Percentiles rank a stretch among this genome's conserved stretches.
phyloP scores from a whole-genome alignment of 768 basidiomycete genomes.

The Cystofilobasidium ferigula region DNA sequence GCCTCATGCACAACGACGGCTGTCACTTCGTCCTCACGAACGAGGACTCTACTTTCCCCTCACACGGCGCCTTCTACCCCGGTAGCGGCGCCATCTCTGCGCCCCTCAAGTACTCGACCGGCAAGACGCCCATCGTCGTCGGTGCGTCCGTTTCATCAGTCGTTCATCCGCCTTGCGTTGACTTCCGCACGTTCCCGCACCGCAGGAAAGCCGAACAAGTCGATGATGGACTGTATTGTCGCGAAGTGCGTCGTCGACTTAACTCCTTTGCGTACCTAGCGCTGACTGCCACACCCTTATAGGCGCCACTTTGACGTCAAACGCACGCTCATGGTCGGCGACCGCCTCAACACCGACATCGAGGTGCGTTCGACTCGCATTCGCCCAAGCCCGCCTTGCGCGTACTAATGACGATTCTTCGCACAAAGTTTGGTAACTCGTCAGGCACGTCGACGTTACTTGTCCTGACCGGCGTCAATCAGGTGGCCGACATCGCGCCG shows the following conservation, averaged over 20 bases:
- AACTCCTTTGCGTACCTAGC: neutral
- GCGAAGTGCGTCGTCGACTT: slow-evolving; percentile 46
- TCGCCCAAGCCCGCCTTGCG: neutral
- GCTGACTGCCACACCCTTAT: neutral
- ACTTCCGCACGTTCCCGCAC: neutral
- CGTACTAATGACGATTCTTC: neutral
- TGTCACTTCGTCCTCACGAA: slow-evolving; percentile 85
- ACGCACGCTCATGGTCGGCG: slow-evolving; percentile 88
- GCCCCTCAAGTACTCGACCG: slow-evolving; percentile 62
- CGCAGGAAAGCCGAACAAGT: slow-evolving; percentile 70
- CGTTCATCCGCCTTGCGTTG: neutral
- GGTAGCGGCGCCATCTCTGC: slow-evolving; percentile 76
- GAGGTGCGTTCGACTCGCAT: neutral
- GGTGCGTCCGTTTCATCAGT: neutral
- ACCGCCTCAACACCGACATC: slow-evolving; percentile 91
- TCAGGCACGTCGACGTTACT: slow-evolving; percentile 78
- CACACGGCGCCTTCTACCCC: slow-evolving; percentile 59
- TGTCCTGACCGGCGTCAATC: slow-evolving; percentile 82
- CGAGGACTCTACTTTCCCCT: slow-evolving; percentile 81
- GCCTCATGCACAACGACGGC: slow-evolving; percentile 62
- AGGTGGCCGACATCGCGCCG: slow-evolving; percentile 60
- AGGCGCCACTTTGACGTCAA: slow-evolving; percentile 79
- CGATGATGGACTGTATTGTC: slow-evolving; percentile 88
- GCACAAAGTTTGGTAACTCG: slow-evolving; percentile 70
- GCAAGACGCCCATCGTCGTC: slow-evolving; percentile 60